Evolutionary conservation across 2,329 filamentous ascomycete genomes (phyloP), one percentile per base, ranked within the genome.

Genomic region (Cytospora schulzeri): DNA sequence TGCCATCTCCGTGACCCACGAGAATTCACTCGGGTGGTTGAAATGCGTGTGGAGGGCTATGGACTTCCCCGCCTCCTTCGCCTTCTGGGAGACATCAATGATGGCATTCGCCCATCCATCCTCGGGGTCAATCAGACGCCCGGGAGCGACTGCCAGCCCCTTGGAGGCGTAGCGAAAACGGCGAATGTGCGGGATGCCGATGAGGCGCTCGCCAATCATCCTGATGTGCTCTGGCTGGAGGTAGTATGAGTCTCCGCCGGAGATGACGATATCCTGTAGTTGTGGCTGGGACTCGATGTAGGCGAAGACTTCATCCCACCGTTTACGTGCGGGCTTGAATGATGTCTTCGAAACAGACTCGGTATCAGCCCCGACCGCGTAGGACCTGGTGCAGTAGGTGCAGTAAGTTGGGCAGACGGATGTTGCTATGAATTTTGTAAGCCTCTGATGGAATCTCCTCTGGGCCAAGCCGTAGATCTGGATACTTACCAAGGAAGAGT

Each of bases 1-100:
- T 2, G 86, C 86, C 55, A 75, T 71, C 68, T 78, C 73, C 0
- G 83, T 85, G 29, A 87, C 76, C 85, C 86, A 89, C 4, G 84
- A 85, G 62, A 88, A 82, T 71, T 89, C 86, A 45, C 80, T 80
- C 0, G 85, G 81, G 67, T 88, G 85, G 69, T 89, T 88, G 74
- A 89, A 87, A 69, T 89, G 87, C 0, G 87, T 89, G 70, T 89
- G 87, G 61, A 88, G 75, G 4, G 85, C 86, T 68, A 88, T 80
- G 58, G 83, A 79, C 71, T 89, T 89, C 6, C 85, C 85, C 28
- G 81, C 77, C 57, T 73, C 71, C 62, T 80, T 79, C 4, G 83
- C 86, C 63, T 76, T 74, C 56, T 82, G 78, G 0, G 81, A 80
- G 1, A 89, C 72, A 4, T 76, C 75, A 31, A 86, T 78, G 52